Base-by-base conservation (phyloP, 257 asterid species). In the Forsythia viridissima region DNA sequence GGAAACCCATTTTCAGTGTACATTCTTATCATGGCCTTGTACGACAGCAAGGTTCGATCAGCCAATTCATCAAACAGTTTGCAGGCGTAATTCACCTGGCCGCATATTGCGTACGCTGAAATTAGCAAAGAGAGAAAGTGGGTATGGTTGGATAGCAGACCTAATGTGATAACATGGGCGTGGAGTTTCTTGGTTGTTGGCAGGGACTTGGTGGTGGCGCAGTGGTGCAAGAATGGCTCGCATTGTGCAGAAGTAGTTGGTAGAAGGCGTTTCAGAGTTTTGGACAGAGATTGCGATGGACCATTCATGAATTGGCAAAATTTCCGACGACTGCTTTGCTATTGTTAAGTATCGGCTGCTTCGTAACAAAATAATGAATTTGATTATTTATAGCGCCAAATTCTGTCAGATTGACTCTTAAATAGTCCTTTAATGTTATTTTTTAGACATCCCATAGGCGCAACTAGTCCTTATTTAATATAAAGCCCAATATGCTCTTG, bases 11-110 rank as follows among this genome's bases (percentile, higher is more conserved):
- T 90, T 66, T 92, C 94, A 0, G 85, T 73, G 70, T 90, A 80
- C 94, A 89, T 86, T 57, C 94, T 81, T 20, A 94, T 89, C 85
- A 92, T 86, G 80, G 91, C 85, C 78, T 89, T 92, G 85, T 90
- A 91, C 1, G 97, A 82, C 20, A 84, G 84, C 43, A 85, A 68
- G 0, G 94, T 88, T 72, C 89, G 87, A 9, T 84, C 83, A 42
- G 97, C 89, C 91, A 90, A 82, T 87, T 76, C 80, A 71, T 91
- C 96, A 85, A 92, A 94, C 89, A 92, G 21, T 57, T 11, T 81
- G 34, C 86, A 70, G 9, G 98, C 98, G 34, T 82, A 59, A 0
- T 55, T 30, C 4, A 74, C 42, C 4, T 86, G 89, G 41, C 93
- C 93, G 63, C 94, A 85, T 21, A 88, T 74, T 0, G 85, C 94